Evolutionary conservation across 345 rosid species (phyloP), one percentile per base, ranked within the genome.

Genomic region (Citrus cavaleriei): DNA sequence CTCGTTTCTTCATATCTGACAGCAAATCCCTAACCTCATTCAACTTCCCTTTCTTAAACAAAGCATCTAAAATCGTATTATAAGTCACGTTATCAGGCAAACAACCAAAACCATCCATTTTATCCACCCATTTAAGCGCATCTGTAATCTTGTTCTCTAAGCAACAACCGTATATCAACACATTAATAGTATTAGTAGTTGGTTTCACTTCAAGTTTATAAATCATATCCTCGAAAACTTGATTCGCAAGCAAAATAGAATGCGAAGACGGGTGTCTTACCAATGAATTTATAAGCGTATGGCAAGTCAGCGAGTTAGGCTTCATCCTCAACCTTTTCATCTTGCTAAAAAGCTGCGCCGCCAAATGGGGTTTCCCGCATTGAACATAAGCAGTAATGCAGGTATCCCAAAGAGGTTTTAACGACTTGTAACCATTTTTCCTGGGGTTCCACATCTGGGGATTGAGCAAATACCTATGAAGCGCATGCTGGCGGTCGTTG

Each of bases 1-100:
- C 89, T n/a, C 72, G 81, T 54, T 74, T 86, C 86, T 88, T 92
- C 97, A 92, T 93, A 65, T 88, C 91, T 63, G 66, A 79, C 90
- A 95, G 82, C 86, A 93, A 80, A 34, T 87, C 85, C 88, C 89
- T 85, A 28, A 89, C 90, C 82, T 89, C 93, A 77, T 73, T 86
- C 86, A 95, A 80, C 85, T 85, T 92, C 7, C 98, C 95, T 80
- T 85, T 93, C 94, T 95, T 93, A 70, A 85, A 85, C 79, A 93
- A 72, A 6, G 85, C 89, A 83, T 88, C 91, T 75, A 93, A 82
- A 65, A 95, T 78, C 10, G 97, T 93, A 81, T 91, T 93, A 86
- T 90, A 95, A 0, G 91, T 84, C 5, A 92, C 86, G 46, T 80
- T 87, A 86, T 93, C 95, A 0, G 96, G 98, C 49, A 40, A 2